phyloP scores from a whole-genome alignment of 2,329 filamentous ascomycete species.

The Pseudopithomyces maydicus region DNA sequence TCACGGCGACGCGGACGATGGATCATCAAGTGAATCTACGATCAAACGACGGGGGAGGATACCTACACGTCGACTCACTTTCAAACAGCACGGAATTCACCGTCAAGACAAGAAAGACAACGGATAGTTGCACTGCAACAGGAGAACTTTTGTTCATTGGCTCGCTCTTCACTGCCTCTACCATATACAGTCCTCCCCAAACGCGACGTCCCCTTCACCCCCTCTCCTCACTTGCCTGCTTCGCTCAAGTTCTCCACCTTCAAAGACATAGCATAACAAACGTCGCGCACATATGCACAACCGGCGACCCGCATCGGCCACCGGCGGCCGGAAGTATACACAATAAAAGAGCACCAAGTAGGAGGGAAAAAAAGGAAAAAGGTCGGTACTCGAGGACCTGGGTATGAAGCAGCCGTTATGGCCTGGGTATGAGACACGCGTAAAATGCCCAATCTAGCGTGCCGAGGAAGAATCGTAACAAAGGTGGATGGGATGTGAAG shows the following conservation, averaged over 20 bases:
- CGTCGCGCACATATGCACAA: slow-evolving; percentile 26
- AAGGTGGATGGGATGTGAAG: slow-evolving; percentile 12
- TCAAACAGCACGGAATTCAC: too few relatives aligned
- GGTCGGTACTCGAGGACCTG: slow-evolving; percentile 1
- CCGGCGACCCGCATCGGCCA: neutral
- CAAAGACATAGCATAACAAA: slow-evolving; percentile 20
- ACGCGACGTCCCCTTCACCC: neutral
- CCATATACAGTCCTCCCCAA: too few relatives aligned
- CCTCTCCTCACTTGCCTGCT: neutral
- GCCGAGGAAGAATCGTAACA: slow-evolving; percentile 12
- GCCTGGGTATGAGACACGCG: slow-evolving; percentile 25
- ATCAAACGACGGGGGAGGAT: too few relatives aligned
- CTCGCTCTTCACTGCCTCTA: too few relatives aligned
- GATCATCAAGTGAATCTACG: too few relatives aligned
- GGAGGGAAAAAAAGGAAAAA: neutral
- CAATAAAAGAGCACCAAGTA: slow-evolving; percentile 7
- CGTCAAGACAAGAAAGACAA: too few relatives aligned
- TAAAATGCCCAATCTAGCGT: slow-evolving; percentile 16
- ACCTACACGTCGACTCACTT: too few relatives aligned
- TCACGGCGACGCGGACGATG: too few relatives aligned
- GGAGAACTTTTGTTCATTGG: too few relatives aligned
- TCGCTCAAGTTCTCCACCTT: neutral
- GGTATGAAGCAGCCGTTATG: slow-evolving; percentile 9
- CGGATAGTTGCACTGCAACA: too few relatives aligned
- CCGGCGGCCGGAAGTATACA: slow-evolving; percentile 15